Evolutionary conservation across 2,329 filamentous ascomycete genomes (phyloP).

Genomic region (Ophiostoma novo-ulmi): DNA sequence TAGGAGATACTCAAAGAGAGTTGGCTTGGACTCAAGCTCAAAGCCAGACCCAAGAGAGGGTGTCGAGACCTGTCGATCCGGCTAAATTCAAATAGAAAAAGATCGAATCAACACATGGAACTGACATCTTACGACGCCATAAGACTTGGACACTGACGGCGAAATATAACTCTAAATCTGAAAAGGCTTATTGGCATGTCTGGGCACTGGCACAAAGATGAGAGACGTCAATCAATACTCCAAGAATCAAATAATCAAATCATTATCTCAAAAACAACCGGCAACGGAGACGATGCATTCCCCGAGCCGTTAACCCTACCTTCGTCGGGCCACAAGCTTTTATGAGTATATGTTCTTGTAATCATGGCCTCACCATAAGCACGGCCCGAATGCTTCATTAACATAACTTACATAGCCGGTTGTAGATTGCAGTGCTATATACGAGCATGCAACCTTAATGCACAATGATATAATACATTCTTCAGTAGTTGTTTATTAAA

Average conservation of each 20-base stretch:
- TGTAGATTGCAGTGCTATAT: not conserved
- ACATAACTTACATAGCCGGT: not conserved
- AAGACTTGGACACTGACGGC: too few relatives aligned
- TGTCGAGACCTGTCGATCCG: not conserved
- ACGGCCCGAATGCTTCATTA: not conserved
- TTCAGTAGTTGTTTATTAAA: not conserved
- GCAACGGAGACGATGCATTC: not conserved
- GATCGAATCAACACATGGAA: not conserved
- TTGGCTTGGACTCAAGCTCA: not conserved
- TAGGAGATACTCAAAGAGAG: too few relatives aligned
- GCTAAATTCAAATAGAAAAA: not conserved
- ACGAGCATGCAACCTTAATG: not conserved
- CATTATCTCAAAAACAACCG: not conserved
- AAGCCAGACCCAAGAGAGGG: not conserved
- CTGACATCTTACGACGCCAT: not conserved
- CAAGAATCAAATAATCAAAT: not conserved
- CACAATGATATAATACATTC: not conserved
- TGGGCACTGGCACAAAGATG: not conserved
- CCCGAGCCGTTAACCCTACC: not conserved
- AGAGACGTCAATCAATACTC: not conserved
- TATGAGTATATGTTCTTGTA: not conserved
- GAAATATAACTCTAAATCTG: not conserved
- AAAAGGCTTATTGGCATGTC: not conserved
- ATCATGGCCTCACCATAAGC: not conserved
- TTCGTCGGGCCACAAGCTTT: not conserved